Evolutionary conservation across 148 eudicot genomes (phyloP), one percentile per base, ranked within the genome.

Genomic region (Camellia granthamiana): DNA sequence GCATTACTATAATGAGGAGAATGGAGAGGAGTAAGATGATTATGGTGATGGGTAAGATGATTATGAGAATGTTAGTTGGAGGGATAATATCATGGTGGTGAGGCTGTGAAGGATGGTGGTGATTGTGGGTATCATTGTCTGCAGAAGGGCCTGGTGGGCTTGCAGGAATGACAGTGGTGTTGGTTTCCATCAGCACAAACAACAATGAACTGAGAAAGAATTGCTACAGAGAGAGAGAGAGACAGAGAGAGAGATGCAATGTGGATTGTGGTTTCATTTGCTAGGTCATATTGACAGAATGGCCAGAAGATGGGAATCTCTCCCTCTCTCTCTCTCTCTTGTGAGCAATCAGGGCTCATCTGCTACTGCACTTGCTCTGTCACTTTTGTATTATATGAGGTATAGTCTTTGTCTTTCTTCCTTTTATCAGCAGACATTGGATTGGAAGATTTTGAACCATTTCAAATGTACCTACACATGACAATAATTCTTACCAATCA

Each of bases 11-110:
- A 42, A 95, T 84, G 2, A 90, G 77, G 2, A 87, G 18, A 21
- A 91, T 84, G 41, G 90, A 79, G 15, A 85, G 62, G 62, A 95
- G 81, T n/a, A 95, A 82, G 77, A 93, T 42, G n/a, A 90, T 47
- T 19, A 93, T 78, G 81, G 88, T 80, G 66, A 90, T 82, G 14
- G 97, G 97, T 55, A 92, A 60, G 82, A 84, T 80, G 47, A 93
- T 83, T 0, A 89, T 61, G 30, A 95, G 93, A 65, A 88, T 77
- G 65, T 92, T 68, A 51, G 91, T 78, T 16, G 84, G 63, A 44
- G 88, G 84, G 74, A 87, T 69, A 61, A 74, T 63, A 6, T 78
- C 83, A 77, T 76, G 67, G 78, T 56, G 78, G 44, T 58, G 76
- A 58, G 55, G 47, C 67, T 41, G 59, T 65, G 70, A 65, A 41